Conservation (phyloP, 208 protist species). For the Leishmania braziliensis region DNA sequence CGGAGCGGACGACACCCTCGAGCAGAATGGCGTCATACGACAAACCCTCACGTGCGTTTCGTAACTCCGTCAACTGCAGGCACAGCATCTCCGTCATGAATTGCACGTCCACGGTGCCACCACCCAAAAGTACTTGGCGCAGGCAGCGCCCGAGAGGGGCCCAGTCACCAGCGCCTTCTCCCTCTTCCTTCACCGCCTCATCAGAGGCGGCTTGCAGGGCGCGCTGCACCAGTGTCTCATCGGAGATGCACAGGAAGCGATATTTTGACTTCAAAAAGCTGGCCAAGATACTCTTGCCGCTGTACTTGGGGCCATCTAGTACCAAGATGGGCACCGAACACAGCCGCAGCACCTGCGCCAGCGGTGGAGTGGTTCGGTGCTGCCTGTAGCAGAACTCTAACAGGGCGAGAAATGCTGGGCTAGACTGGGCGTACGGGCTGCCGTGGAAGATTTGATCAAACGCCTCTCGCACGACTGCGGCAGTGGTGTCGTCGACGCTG, state of each 20-base stretch:
- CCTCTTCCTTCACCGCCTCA: not conserved
- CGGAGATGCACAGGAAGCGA: constrained; percentile 55
- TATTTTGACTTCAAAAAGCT: constrained; percentile 40
- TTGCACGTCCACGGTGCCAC: constrained; percentile 43
- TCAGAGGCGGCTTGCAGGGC: constrained; percentile 34
- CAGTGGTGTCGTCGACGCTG: not conserved
- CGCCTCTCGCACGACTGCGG: constrained; percentile 20
- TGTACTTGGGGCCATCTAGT: constrained; percentile 76
- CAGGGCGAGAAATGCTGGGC: constrained; percentile 32
- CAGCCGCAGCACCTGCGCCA: constrained; percentile 45
- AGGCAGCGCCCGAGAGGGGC: constrained; percentile 40
- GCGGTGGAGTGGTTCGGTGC: constrained; percentile 16
- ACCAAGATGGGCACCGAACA: constrained; percentile 63
- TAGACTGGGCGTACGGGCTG: constrained; percentile 25
- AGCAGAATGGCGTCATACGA: constrained; percentile 60
- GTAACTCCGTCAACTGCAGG: constrained; percentile 49
- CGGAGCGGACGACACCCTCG: constrained; percentile 54
- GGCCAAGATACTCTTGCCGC: constrained; percentile 78
- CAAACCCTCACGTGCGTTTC: constrained; percentile 13
- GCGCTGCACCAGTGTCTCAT: constrained; percentile 55
- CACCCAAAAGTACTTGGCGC: constrained; percentile 41
- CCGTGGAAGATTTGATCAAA: constrained; percentile 45
- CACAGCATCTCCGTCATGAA: constrained; percentile 55
- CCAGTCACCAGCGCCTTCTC: constrained; percentile 27
- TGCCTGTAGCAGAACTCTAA: constrained; percentile 36